Conservation (phyloP, 2,329 filamentous ascomycete species). For the Dothistroma septosporum region DNA sequence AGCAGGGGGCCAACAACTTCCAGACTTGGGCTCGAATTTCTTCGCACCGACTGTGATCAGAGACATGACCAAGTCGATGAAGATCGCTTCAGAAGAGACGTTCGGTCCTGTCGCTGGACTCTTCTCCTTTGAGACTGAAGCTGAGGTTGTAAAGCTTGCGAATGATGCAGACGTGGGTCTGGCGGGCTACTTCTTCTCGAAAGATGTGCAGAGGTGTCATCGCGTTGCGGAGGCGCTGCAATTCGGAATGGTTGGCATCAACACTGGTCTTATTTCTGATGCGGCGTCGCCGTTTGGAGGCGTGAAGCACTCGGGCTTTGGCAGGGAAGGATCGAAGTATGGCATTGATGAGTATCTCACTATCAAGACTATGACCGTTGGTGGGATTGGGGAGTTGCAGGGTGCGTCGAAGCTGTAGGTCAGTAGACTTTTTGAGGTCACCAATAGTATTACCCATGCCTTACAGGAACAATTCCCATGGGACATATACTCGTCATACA, state of each 20-base stretch:
- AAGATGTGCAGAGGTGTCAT: slow-evolving; percentile 56
- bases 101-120: slow-evolving; percentile 91
- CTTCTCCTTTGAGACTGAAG: slow-evolving; percentile 83
- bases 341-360: slow-evolving; percentile 49
- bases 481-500: too few species aligned
- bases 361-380: slow-evolving; percentile 51
- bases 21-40: slow-evolving; percentile 77
- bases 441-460: not conserved
- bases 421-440: not conserved
- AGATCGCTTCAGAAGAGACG: slow-evolving; percentile 80
- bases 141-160: slow-evolving; percentile 78
- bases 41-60: slow-evolving; percentile 86
- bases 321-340: slow-evolving; percentile 48
- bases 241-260: slow-evolving; percentile 76
- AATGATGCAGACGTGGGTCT: slow-evolving; percentile 82
- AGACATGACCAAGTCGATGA: slow-evolving; percentile 82
- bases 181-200: slow-evolving; percentile 88
- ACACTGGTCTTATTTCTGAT: slow-evolving; percentile 50
- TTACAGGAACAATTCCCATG: too few species aligned
- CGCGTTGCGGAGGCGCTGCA: slow-evolving; percentile 64
- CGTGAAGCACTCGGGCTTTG: slow-evolving; percentile 50
- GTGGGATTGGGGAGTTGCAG: slow-evolving; percentile 59
- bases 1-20: slow-evolving; percentile 68
- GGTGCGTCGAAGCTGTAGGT: slow-evolving; percentile 11
- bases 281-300: slow-evolving; percentile 45